A percentile compares a stretch with the other conserved stretches of the same genome.
phyloP scores from a whole-genome alignment of 257 asterid genomes.

The Przewalskia tangutica region DNA sequence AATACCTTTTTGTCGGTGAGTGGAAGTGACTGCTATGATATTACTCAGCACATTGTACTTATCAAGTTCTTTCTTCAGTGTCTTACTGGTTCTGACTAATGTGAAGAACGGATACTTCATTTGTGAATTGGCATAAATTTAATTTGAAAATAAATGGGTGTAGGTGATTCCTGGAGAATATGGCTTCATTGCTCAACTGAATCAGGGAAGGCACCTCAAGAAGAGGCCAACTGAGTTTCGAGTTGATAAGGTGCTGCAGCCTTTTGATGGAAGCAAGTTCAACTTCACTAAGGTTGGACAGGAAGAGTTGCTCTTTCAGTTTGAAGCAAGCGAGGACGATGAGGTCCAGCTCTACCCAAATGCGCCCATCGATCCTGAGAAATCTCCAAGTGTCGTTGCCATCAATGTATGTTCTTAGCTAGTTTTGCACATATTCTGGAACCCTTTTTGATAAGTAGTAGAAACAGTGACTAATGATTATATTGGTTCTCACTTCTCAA shows the following conservation, averaged over 20 bases:
- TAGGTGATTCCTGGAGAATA: constrained; percentile 89
- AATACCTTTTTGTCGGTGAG: not conserved
- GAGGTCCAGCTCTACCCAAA: constrained; percentile 52
- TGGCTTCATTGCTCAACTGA: constrained; percentile 86
- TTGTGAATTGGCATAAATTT: not conserved
- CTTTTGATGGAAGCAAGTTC: constrained; percentile 85
- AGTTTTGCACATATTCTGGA: not conserved
- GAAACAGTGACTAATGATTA: not conserved
- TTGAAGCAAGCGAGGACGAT: constrained; percentile 50
- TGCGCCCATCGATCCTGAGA: constrained; percentile 51
- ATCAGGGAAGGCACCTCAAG: constrained; percentile 96
- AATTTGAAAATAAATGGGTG: not conserved
- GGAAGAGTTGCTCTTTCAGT: constrained; percentile 89
- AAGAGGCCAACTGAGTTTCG: constrained; percentile 97
- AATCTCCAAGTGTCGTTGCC: constrained; percentile 72
- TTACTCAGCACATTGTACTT: not conserved
- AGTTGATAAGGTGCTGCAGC: constrained; percentile 86
- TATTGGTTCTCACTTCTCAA: not conserved
- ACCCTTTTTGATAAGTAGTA: not conserved
- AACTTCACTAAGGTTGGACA: constrained; percentile 93
- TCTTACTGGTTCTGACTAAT: not conserved
- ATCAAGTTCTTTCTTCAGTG: not conserved
- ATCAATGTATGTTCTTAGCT: constrained; percentile 45
- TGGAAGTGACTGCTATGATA: not conserved
- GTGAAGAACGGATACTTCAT: not conserved